Percentiles rank a stretch among this genome's conserved stretches.
Conservation (phyloP, 306 rosid genomes). For the Trifolium dubium region DNA sequence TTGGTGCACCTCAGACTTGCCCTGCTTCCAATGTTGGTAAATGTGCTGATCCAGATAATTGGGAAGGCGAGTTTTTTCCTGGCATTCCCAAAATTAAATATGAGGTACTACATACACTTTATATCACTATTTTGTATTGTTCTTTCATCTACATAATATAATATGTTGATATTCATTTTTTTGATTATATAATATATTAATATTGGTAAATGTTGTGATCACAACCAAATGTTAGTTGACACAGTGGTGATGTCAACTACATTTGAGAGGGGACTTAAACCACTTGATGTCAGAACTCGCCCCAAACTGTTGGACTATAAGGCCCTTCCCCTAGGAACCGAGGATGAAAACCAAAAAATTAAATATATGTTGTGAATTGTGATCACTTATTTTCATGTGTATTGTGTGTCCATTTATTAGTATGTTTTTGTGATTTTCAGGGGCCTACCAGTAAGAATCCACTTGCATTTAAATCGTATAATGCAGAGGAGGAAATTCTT, state of each 20-base stretch:
- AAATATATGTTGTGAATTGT: too few species aligned
- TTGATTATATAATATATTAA: too few species aligned
- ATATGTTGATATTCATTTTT: too few species aligned
- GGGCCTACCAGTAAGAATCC: slow-evolving; percentile 88
- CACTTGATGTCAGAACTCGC: too few species aligned
- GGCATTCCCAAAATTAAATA: slow-evolving; percentile 73
- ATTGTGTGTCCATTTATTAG: not conserved
- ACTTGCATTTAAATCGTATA: slow-evolving; percentile 84
- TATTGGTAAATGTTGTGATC: too few species aligned
- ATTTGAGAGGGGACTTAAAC: too few species aligned
- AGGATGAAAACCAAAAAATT: too few species aligned
- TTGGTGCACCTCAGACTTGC: slow-evolving; percentile 65
- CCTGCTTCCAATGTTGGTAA: slow-evolving; percentile 58
- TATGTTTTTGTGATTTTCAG: slow-evolving; percentile 45
- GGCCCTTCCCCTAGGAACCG: too few species aligned
- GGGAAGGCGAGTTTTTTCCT: slow-evolving; percentile 91
- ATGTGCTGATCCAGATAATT: slow-evolving; percentile 63
- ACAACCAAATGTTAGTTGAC: too few species aligned
- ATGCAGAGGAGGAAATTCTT: slow-evolving; percentile 78
- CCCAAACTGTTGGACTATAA: too few species aligned
- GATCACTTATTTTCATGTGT: not conserved
- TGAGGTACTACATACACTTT: slow-evolving; percentile 69
- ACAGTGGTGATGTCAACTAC: too few species aligned
- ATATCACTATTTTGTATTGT: not conserved
- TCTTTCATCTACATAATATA: not conserved